phyloP scores from a whole-genome alignment of 805 yeast genomes.

The Kluyveromyces aestuarii region DNA sequence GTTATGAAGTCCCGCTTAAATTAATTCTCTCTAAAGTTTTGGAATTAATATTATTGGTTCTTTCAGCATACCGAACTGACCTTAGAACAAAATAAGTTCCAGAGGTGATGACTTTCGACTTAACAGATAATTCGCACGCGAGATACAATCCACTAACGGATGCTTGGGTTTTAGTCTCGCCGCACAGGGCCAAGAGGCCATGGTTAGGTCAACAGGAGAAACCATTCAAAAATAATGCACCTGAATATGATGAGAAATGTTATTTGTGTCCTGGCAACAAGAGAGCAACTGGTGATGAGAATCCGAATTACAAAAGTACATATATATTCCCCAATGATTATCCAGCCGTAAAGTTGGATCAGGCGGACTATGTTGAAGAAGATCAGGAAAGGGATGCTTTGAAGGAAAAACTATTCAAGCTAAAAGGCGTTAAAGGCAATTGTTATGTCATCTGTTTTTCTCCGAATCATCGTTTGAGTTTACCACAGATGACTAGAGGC shows the following conservation, averaged over 20 bases:
- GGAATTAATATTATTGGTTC: not conserved
- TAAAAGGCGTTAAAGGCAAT: slow-evolving; percentile 54
- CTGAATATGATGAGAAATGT: slow-evolving; percentile 55
- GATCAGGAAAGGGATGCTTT: slow-evolving; percentile 17
- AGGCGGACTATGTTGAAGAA: slow-evolving; percentile 34
- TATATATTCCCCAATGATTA: slow-evolving; percentile 60
- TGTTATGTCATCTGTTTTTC: slow-evolving; percentile 66
- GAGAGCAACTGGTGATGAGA: slow-evolving; percentile 51
- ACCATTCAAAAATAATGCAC: slow-evolving; percentile 33
- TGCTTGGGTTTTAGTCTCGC: slow-evolving; percentile 63
- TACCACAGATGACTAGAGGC: slow-evolving; percentile 46
- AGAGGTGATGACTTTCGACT: slow-evolving; percentile 29
- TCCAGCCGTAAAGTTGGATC: slow-evolving; percentile 56
- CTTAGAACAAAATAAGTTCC: not conserved
- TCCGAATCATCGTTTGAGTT: slow-evolving; percentile 58
- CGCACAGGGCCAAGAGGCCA: slow-evolving; percentile 70
- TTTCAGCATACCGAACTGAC: too few relatives aligned
- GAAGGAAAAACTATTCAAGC: slow-evolving; percentile 39
- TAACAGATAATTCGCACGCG: slow-evolving; percentile 54
- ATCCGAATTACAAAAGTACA: slow-evolving; percentile 50
- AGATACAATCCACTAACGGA: slow-evolving; percentile 63
- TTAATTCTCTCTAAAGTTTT: too few relatives aligned
- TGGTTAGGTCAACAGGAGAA: slow-evolving; percentile 72
- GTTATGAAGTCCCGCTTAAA: too few relatives aligned
- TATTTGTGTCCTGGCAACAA: slow-evolving; percentile 65